Evolutionary conservation across 768 basidiomycete genomes (phyloP), one percentile per base, ranked within the genome.

Genomic region (Mycena maculata): DNA sequence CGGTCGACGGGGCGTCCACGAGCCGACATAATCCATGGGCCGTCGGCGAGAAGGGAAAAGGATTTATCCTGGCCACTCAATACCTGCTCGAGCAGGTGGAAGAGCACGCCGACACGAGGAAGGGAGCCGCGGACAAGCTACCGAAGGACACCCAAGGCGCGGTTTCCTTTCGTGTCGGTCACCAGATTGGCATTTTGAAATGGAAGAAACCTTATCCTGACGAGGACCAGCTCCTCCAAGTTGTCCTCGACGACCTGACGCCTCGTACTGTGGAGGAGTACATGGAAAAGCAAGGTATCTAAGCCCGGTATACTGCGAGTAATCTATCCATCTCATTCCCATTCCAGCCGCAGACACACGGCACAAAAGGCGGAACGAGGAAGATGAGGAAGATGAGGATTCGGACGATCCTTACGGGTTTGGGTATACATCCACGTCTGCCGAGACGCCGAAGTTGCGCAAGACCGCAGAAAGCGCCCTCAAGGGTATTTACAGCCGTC

Each of bases 11-110:
- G 7, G 4, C 47, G 2, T 65, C 63, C 18, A 65, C 57, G 16
- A 65, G 64, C 57, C 36, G 49, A 30, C 1, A 45, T 5, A 65
- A 36, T 20, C 8, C n/a, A 1, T 65, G 30, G n/a, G 64, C 64
- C 0, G 64, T 65, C 15, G 64, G 64, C 11, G 41, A 59, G 25
- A 65, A 65, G 27, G 64, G 64, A 2, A 64, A 65, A 11, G 64
- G 64, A 2, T 59, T 59, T 30, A 65, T 59, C 15, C 9, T 59
- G 48, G 64, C 57, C 2, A 53, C 49, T 0, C 64, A 65, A 20
- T 59, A 22, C 44, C 25, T 59, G 20, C 4, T 41, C 25, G 64
- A 65, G 22, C 4, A 3, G 1, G 28, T 49, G 10, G 62, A 56
- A 27, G 20, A 16, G 13, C 8, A n/a, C 22, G 11, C 42, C 13